phyloP scores from a whole-genome alignment of 2,329 filamentous ascomycete species.

The Ilyonectria destructans region DNA sequence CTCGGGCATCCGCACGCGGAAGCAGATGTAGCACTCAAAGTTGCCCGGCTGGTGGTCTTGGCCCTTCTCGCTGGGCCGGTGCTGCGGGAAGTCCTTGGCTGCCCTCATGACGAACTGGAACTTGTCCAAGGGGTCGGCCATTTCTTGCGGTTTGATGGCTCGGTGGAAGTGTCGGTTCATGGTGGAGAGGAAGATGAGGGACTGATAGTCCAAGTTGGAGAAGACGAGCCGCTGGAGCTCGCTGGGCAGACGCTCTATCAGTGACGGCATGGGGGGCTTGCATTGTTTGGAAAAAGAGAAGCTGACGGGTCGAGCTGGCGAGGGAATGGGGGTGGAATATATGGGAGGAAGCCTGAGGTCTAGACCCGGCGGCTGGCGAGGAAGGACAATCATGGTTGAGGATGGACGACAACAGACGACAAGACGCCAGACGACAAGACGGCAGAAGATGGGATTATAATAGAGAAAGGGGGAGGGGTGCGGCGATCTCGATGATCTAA shows the following conservation, averaged over 20 bases:
- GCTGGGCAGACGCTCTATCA: slow-evolving; percentile 54
- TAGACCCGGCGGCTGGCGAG: slow-evolving; percentile 41
- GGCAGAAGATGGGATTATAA: slow-evolving; percentile 20
- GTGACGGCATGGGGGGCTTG: slow-evolving; percentile 41
- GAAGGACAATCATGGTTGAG: slow-evolving; percentile 52
- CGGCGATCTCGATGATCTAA: slow-evolving; percentile 46
- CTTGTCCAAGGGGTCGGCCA: slow-evolving; percentile 57
- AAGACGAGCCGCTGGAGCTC: slow-evolving; percentile 55
- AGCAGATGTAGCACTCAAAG: slow-evolving; percentile 62
- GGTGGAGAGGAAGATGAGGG: slow-evolving; percentile 59
- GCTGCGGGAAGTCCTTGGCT: slow-evolving; percentile 59
- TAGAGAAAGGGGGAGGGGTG: slow-evolving; percentile 22
- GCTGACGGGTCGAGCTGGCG: slow-evolving; percentile 28
- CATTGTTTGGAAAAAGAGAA: slow-evolving; percentile 30
- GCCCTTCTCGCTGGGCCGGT: slow-evolving; percentile 57
- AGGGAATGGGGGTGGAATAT: slow-evolving; percentile 29
- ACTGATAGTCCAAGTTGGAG: slow-evolving; percentile 58
- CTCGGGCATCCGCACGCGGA: slow-evolving; percentile 57
- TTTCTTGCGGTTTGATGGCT: slow-evolving; percentile 53
- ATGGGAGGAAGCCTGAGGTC: slow-evolving; percentile 37
- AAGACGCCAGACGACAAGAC: neutral
- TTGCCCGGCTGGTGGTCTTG: slow-evolving; percentile 59
- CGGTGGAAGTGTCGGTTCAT: slow-evolving; percentile 56
- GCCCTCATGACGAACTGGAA: slow-evolving; percentile 60
- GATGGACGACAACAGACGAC: neutral